These are phyloP conservation scores for Hypholoma sublateritium DNA, from an alignment of 768 basidiomycete species.

Conservation along the genomic window DNA sequence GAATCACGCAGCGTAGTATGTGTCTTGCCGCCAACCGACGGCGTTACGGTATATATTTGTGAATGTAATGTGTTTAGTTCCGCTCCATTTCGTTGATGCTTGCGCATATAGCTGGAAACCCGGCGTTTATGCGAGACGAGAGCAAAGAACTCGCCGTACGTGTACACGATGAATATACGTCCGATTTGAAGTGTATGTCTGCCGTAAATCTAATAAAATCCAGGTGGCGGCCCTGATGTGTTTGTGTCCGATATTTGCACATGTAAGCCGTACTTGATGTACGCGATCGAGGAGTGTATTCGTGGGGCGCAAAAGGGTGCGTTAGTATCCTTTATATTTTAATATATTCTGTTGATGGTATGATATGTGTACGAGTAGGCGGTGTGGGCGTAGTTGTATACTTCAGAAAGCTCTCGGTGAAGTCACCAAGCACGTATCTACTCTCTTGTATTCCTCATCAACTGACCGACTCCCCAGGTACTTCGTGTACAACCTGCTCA, in stretches of 20 bases:
- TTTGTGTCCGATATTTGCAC: slow-evolving; percentile 94
- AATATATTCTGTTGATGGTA: not conserved
- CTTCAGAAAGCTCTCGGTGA: slow-evolving; percentile 95
- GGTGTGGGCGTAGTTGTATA: slow-evolving; percentile 94
- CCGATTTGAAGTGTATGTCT: not conserved
- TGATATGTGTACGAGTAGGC: slow-evolving; percentile 35
- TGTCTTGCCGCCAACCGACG: slow-evolving; percentile 93
- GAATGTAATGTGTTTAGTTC: slow-evolving; percentile 13
- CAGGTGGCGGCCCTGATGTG: slow-evolving; percentile 92
- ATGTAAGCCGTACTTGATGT: slow-evolving; percentile 90
- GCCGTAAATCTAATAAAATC: not conserved
- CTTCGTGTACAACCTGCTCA: slow-evolving; percentile 94
- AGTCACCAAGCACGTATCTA: slow-evolving; percentile 73
- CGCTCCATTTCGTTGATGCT: not conserved
- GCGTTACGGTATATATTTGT: slow-evolving; percentile 92
- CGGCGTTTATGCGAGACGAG: slow-evolving; percentile 72
- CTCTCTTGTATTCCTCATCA: not conserved
- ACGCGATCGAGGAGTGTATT: slow-evolving; percentile 93
- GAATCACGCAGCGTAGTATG: slow-evolving; percentile 92
- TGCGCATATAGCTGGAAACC: slow-evolving; percentile 66
- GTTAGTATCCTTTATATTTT: not conserved
- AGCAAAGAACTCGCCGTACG: slow-evolving; percentile 82
- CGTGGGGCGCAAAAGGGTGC: slow-evolving; percentile 56
- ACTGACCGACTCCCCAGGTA: slow-evolving; percentile 46
- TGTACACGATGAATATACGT: slow-evolving; percentile 90